phyloP scores from a whole-genome alignment of 306 rosid genomes.

The Fragaria iinumae region DNA sequence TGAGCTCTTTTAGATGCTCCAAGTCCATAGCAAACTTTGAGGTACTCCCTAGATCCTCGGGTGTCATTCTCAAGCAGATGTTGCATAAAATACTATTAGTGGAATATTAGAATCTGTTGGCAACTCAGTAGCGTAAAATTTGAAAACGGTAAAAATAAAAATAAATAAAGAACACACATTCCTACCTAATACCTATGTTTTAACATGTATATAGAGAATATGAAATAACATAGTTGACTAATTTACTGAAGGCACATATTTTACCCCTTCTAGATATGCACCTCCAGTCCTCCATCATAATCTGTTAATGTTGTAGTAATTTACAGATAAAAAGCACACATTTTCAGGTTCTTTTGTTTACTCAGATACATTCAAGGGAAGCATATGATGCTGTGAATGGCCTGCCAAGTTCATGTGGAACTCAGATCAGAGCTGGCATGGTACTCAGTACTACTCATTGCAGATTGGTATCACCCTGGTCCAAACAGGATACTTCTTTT shows the following conservation, averaged over 20 bases:
- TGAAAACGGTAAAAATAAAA: neutral
- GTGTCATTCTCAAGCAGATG: slow-evolving; percentile 18
- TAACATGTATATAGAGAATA: neutral
- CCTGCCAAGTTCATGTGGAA: slow-evolving; percentile 17
- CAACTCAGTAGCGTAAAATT: neutral
- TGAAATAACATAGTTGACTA: neutral
- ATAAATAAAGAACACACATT: neutral
- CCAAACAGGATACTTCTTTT: neutral
- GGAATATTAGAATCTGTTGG: neutral
- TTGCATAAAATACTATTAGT: neutral
- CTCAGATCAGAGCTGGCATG: neutral
- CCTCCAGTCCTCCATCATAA: neutral
- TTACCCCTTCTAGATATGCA: neutral
- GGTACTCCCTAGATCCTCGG: slow-evolving; percentile 16
- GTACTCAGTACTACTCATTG: neutral
- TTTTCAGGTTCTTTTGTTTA: neutral
- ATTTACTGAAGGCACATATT: neutral
- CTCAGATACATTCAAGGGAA: neutral
- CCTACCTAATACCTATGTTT: neutral
- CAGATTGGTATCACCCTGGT: slow-evolving; percentile 8
- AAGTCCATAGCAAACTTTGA: neutral
- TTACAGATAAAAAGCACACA: neutral
- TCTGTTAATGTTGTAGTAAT: neutral
- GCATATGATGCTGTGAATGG: neutral
- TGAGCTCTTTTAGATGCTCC: neutral